These are phyloP conservation scores for Lablab purpureus DNA, from an alignment of 306 rosid genomes.

Conservation along the genomic window DNA sequence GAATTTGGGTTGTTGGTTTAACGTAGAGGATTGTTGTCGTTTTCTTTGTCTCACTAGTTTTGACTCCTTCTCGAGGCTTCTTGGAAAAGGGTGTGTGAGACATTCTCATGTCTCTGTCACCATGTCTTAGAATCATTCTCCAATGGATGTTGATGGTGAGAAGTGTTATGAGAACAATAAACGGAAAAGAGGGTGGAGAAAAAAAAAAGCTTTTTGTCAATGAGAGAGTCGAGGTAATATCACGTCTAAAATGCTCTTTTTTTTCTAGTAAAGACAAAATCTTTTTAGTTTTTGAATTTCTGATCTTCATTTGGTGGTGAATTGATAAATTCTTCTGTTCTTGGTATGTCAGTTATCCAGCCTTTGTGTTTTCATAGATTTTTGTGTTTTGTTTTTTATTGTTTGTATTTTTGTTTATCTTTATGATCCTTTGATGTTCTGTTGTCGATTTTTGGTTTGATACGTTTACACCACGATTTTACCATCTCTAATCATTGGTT, in stretches of 20 bases:
- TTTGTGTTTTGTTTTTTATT: neutral
- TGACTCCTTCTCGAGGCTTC: neutral
- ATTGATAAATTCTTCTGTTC: neutral
- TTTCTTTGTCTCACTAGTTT: neutral
- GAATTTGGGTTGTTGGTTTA: constrained; percentile 2
- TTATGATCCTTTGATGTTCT: constrained; percentile 20
- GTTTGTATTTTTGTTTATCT: neutral
- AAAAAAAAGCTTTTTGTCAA: constrained; percentile 45
- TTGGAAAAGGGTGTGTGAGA: neutral
- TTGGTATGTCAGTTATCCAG: neutral
- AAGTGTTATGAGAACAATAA: neutral
- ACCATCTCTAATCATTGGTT: constrained; percentile 5
- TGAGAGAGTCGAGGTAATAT: constrained; percentile 58
- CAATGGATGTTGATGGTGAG: constrained; percentile 39
- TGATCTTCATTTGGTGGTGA: neutral
- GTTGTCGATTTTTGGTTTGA: neutral
- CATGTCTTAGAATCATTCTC: neutral
- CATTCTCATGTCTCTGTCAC: neutral
- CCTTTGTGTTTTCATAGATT: neutral
- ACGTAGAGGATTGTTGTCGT: neutral
- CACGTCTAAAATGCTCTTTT: neutral
- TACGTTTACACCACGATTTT: neutral
- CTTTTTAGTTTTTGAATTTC: constrained; percentile 15
- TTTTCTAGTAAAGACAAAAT: neutral
- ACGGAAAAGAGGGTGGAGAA: constrained; percentile 28